Evolutionary conservation across 352 stramenopile species (phyloP), one percentile per base, ranked within the genome.

Genomic region (Hyaloperonospora arabidopsidis): DNA sequence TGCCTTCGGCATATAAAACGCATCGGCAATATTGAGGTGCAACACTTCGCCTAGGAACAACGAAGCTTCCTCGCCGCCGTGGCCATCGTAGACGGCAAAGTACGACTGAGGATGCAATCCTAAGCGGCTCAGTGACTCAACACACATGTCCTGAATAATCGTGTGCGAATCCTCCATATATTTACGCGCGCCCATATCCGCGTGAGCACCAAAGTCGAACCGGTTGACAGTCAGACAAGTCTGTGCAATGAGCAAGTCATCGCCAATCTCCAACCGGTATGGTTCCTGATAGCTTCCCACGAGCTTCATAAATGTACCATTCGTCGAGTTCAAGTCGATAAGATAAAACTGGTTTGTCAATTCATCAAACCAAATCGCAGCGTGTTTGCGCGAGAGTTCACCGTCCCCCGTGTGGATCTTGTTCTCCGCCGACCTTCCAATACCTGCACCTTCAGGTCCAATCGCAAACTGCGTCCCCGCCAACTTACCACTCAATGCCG

Each of bases 141-240:
- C 79, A 29, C 84, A 79, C 50, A 93, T 57, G 54, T 93, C 83
- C 57, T 98, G 95, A 46, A 98, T 90, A 45, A 98, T 87, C 44
- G 94, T 87, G 38, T 96, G 96, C 23, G 93, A 79, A 68, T 98
- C 95, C 68, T 98, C 93, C 95, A 98, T 98, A 22, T 95, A 87
- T 52, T 96, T 96, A 18, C 95, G 68, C 7, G 85, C 79, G 18
- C 95, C 95, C 71, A 97, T 97, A 41, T 93, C 87, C 45, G 97
- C 92, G 54, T 93, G 95, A 12, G 96, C 89, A 25, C 95, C 95
- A 63, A 96, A 98, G 61, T 98, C 95, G 58, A 98, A 98, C 1
- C 94, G 86, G 69, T 98, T 97, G 5, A 98, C 87, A 1, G 85
- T 97, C 59, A 98, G 92, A 47, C 95, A 96, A 25, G 95, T 98